A percentile compares a stretch with the other conserved stretches of the same genome.
phyloP scores from a whole-genome alignment of 2,329 filamentous ascomycete genomes.

The Pseudocercospora musae region DNA sequence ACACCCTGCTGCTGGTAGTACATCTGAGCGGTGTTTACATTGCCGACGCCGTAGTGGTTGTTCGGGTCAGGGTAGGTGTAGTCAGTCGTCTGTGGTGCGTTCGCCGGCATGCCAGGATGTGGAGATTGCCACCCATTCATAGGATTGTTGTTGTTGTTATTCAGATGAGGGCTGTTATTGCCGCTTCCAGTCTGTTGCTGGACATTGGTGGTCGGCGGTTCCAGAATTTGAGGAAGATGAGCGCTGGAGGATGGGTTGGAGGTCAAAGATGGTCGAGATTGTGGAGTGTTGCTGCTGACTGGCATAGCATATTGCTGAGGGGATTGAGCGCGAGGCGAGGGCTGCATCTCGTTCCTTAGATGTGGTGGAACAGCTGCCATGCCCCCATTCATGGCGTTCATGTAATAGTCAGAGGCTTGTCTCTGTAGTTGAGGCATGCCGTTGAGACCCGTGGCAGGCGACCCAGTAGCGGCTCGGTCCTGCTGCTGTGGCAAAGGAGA shows the following conservation, averaged over 20 bases:
- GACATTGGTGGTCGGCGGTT: constrained; percentile 75
- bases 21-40: constrained; percentile 62
- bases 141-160: constrained; percentile 60
- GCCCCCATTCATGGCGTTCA: constrained; percentile 63
- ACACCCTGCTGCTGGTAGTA: constrained; percentile 69
- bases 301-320: constrained; percentile 58
- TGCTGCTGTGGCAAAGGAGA: constrained; percentile 76
- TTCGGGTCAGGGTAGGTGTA: constrained; percentile 66
- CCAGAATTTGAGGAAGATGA: constrained; percentile 72
- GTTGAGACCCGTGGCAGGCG: constrained; percentile 71
- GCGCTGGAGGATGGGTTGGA: constrained; percentile 74
- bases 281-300: constrained; percentile 47
- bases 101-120: constrained; percentile 66
- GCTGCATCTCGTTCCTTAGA: constrained; percentile 70
- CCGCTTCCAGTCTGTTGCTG: constrained; percentile 70
- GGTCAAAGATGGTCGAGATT: constrained; percentile 61
- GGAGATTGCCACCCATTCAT: constrained; percentile 81
- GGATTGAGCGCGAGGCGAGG: constrained; percentile 63
- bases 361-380: constrained; percentile 65
- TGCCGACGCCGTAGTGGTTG: constrained; percentile 41
- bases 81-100: constrained; percentile 64
- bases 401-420: constrained; percentile 69
- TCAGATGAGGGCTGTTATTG: constrained; percentile 83
- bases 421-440: constrained; percentile 65
- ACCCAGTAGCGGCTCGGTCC: constrained; percentile 76